Evolutionary conservation across 306 rosid species (phyloP).

Genomic region (Fragaria nilgerrensis): DNA sequence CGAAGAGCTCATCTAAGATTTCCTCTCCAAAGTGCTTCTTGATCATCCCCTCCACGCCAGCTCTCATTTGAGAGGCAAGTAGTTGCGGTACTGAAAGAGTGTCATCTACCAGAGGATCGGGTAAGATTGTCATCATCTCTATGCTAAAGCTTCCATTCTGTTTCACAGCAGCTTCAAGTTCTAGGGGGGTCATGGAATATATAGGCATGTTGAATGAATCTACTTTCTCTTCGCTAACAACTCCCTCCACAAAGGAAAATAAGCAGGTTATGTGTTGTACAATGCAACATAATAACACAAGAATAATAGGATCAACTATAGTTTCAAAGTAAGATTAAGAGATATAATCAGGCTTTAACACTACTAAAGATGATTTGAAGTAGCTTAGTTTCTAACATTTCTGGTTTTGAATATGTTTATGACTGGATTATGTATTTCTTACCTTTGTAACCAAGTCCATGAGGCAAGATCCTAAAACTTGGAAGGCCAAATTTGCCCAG

Average conservation of each 20-base stretch:
- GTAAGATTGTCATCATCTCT: neutral
- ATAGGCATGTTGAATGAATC: neutral
- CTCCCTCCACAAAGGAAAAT: neutral
- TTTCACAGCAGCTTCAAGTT: neutral
- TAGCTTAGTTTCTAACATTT: neutral
- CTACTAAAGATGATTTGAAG: too few relatives aligned
- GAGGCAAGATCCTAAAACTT: slow-evolving; percentile 24
- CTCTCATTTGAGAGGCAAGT: neutral
- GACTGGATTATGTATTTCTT: neutral
- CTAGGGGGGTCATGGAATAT: slow-evolving; percentile 5
- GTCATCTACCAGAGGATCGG: too few relatives aligned
- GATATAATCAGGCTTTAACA: too few relatives aligned
- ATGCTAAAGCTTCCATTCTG: slow-evolving; percentile 6
- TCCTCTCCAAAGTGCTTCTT: slow-evolving; percentile 16
- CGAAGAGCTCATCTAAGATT: slow-evolving; percentile 18
- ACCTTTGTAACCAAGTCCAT: slow-evolving; percentile 35
- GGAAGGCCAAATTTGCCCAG: neutral
- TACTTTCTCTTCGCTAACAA: slow-evolving; percentile 2
- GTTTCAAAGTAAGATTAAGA: too few relatives aligned
- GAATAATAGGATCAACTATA: neutral
- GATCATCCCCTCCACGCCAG: neutral
- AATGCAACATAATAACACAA: neutral
- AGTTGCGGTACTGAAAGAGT: neutral
- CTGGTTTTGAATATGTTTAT: neutral
- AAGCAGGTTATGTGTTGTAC: neutral